Percentiles rank a stretch among this genome's conserved stretches.
Evolutionary conservation across 345 rosid genomes (phyloP).

Genomic region (Boechera retrofracta): DNA sequence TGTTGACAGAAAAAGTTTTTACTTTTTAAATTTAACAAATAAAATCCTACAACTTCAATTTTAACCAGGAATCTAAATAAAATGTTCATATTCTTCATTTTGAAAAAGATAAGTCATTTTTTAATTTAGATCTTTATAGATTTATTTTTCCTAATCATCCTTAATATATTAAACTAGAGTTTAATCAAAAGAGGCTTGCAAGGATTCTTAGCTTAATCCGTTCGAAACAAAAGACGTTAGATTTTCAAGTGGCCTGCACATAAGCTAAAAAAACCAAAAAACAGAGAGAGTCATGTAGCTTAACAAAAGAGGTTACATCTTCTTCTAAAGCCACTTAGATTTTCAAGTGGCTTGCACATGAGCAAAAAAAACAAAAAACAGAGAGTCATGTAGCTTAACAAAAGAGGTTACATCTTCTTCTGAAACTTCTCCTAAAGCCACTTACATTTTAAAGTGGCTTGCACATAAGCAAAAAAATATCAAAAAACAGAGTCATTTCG

Average conservation of each 20-base stretch:
- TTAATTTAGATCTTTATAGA: background rate
- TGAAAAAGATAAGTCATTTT: background rate
- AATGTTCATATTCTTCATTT: background rate
- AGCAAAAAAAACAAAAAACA: too few relatives aligned
- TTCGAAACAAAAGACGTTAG: conserved; percentile 18
- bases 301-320: background rate
- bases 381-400: too few relatives aligned
- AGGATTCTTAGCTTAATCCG: background rate
- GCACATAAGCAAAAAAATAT: too few relatives aligned
- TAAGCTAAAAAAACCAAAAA: background rate
- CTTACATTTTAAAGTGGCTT: too few relatives aligned
- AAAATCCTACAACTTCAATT: too few relatives aligned
- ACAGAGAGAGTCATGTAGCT: conserved; percentile 6
- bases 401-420: too few relatives aligned
- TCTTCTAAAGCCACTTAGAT: too few relatives aligned
- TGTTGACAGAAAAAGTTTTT: too few relatives aligned
- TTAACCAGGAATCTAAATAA: background rate
- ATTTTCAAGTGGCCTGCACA: conserved; percentile 1
- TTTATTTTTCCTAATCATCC: background rate
- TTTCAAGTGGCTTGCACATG: too few relatives aligned
- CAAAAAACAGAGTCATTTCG: too few relatives aligned
- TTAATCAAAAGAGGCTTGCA: background rate
- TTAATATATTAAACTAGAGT: background rate
- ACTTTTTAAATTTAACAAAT: too few relatives aligned
- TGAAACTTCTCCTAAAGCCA: too few relatives aligned